A percentile compares a stretch with the other conserved stretches of the same genome.
Evolutionary conservation across 495 filamentous ascomycete species (phyloP).

Genomic region (Annulohypoxylon bovei): DNA sequence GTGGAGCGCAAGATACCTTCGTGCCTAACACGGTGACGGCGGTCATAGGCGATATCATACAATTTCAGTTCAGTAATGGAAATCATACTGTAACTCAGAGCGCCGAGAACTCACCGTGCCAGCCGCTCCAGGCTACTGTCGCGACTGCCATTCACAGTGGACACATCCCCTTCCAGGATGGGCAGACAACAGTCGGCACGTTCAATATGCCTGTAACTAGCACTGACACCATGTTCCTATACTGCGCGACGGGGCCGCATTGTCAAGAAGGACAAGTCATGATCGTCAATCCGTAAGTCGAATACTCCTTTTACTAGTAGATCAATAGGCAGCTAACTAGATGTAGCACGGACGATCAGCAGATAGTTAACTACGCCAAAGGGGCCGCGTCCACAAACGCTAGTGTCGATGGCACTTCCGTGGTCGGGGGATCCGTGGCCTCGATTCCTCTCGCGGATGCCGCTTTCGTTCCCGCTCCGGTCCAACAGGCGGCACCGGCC

Average conservation of each 20-base stretch:
- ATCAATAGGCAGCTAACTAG: conserved; percentile 5
- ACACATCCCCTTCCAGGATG: conserved; percentile 49
- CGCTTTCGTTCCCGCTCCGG: conserved; percentile 36
- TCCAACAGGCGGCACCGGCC: conserved; percentile 1
- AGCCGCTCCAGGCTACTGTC: conserved; percentile 50
- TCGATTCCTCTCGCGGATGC: conserved; percentile 37
- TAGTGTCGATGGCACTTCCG: conserved; percentile 29
- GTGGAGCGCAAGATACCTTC: conserved; percentile 40
- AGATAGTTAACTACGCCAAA: conserved; percentile 41
- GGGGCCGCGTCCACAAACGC: conserved; percentile 2
- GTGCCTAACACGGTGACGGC: conserved; percentile 55
- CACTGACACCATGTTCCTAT: conserved; percentile 61
- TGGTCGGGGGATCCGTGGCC: conserved; percentile 36
- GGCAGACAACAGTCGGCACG: conserved; percentile 47
- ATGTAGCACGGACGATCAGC: conserved; percentile 32
- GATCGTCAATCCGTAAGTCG: conserved; percentile 56
- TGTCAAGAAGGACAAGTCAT: conserved; percentile 63
- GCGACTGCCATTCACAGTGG: conserved; percentile 39
- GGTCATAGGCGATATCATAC: conserved; percentile 56
- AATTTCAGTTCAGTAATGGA: conserved; percentile 62
- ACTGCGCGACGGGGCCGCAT: conserved; percentile 59
- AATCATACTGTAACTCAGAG: conserved; percentile 45
- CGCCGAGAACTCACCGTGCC: conserved; percentile 59
- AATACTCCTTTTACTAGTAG: not conserved
- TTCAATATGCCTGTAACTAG: conserved; percentile 59